Percentiles rank a stretch among this genome's conserved stretches.
These are phyloP conservation scores for Sequoia sempervirens DNA, from an alignment of 75 land plant genomes.

Conservation along the genomic window DNA sequence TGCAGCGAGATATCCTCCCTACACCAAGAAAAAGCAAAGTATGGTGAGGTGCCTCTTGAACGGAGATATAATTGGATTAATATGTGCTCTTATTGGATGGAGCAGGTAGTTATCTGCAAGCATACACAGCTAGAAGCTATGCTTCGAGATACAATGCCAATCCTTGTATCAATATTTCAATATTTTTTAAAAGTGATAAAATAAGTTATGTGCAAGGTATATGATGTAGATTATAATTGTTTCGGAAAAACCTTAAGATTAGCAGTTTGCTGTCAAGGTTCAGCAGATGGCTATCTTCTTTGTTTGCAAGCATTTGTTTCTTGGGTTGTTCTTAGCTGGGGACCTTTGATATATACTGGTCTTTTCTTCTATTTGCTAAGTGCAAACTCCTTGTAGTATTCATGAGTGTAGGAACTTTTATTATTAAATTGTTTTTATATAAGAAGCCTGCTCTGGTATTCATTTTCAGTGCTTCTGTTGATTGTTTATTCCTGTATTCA, in stretches of 20 bases:
- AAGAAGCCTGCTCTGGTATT: background rate
- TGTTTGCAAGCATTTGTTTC: background rate
- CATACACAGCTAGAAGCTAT: background rate
- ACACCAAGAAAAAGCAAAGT: slow-evolving; percentile 46
- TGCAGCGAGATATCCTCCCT: slow-evolving; percentile 78
- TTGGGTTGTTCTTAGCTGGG: background rate
- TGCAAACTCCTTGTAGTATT: background rate
- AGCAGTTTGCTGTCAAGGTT: background rate
- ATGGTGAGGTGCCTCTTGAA: slow-evolving; percentile 47
- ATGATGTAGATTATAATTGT: background rate
- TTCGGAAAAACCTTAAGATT: background rate
- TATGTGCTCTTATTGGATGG: slow-evolving; percentile 49
- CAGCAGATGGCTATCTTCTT: background rate
- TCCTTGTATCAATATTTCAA: background rate
- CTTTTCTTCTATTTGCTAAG: background rate
- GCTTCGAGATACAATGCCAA: background rate
- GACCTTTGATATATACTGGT: background rate
- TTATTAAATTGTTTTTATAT: background rate
- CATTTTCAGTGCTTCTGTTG: background rate
- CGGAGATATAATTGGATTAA: slow-evolving; percentile 33
- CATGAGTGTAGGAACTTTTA: background rate
- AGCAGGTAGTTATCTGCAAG: background rate
- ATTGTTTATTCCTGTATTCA: background rate
- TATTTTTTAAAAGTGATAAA: background rate
- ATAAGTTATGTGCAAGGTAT: background rate